A percentile compares a stretch with the other conserved stretches of the same genome.
phyloP scores from a whole-genome alignment of 2,329 filamentous ascomycete species.

The Arachnopeziza araneosa region DNA sequence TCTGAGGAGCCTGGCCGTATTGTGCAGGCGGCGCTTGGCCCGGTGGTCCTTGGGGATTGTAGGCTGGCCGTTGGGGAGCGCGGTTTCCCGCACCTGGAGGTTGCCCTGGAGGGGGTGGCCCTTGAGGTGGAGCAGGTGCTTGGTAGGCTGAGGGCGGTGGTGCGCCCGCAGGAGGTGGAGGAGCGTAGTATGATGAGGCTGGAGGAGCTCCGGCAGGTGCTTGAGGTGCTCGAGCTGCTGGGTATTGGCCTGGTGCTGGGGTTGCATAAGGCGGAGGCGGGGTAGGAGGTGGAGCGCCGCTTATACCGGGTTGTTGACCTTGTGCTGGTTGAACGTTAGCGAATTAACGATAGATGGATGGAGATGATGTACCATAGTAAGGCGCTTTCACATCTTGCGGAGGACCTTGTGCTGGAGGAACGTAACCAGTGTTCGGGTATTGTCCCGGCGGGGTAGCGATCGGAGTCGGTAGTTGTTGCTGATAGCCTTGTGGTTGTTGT shows the following conservation, averaged over 20 bases:
- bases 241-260: not conserved
- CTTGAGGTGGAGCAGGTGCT: too few species aligned
- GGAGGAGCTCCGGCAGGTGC: not conserved
- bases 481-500: too few species aligned
- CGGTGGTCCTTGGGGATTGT: not conserved
- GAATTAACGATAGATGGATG: not conserved
- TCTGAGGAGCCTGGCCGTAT: not conserved
- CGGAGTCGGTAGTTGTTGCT: not conserved
- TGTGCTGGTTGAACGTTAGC: not conserved
- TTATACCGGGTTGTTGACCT: not conserved
- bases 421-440: not conserved
- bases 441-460: not conserved
- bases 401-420: not conserved
- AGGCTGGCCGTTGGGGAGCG: not conserved
- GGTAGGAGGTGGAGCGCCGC: not conserved
- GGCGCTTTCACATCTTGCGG: not conserved
- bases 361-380: not conserved
- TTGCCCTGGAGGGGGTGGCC: not conserved
- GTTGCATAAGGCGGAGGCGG: not conserved
- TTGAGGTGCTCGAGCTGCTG: not conserved
- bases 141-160: too few species aligned
- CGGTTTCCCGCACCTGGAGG: not conserved
- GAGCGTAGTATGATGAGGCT: not conserved
- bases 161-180: not conserved
- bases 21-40: too few species aligned